Evolutionary conservation across 2,329 filamentous ascomycete species (phyloP).

Genomic region (Ilyonectria mors-panacis): DNA sequence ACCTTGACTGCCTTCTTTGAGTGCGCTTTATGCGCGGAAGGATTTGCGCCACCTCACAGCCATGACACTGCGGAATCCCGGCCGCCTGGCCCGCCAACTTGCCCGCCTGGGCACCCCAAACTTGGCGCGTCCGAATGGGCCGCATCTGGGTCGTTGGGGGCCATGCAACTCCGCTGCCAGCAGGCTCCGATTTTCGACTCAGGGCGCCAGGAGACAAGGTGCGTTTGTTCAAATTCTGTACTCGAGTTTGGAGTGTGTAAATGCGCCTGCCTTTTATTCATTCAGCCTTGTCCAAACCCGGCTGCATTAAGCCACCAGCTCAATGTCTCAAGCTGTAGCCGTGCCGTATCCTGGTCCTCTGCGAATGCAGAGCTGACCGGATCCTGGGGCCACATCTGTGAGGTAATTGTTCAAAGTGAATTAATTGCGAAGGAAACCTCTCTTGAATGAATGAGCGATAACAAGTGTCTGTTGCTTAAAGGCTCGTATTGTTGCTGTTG

Average conservation of each 20-base stretch:
- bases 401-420: background rate
- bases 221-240: constrained; percentile 32
- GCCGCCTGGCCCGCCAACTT: constrained; percentile 48
- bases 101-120: constrained; percentile 35
- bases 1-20: background rate
- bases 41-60: constrained; percentile 22
- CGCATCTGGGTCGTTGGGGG: constrained; percentile 37
- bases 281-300: background rate
- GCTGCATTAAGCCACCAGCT: constrained; percentile 1
- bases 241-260: background rate
- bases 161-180: constrained; percentile 30
- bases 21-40: constrained; percentile 10
- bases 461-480: constrained; percentile 4
- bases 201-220: constrained; percentile 46
- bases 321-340: background rate
- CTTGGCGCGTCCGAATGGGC: constrained; percentile 37
- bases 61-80: constrained; percentile 46
- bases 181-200: constrained; percentile 50
- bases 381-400: background rate
- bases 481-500: background rate
- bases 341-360: constrained; percentile 4
- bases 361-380: background rate
- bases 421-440: background rate
- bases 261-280: background rate
- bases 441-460: background rate